These are phyloP conservation scores for Cydonia oblonga DNA, from an alignment of 331 rosid genomes.

Conservation along the genomic window DNA sequence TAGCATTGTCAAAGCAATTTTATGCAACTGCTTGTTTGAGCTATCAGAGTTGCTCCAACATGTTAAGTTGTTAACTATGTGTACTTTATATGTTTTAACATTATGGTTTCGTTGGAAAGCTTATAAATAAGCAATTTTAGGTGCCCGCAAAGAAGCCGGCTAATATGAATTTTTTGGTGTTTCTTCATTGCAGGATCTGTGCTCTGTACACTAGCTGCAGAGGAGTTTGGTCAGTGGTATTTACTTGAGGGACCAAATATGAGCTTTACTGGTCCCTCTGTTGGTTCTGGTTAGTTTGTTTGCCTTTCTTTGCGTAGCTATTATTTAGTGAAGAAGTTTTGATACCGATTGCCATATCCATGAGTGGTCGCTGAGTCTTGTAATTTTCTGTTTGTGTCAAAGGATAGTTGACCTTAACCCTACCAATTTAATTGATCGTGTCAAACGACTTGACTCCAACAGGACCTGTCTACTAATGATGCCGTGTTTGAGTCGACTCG, in stretches of 20 bases:
- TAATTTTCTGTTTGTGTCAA: background rate
- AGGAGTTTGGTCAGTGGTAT: constrained; percentile 13
- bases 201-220: constrained; percentile 1
- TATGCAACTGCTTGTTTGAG: background rate
- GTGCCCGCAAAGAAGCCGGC: too few relatives aligned
- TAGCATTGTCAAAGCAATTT: background rate
- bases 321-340: background rate
- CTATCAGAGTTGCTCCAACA: background rate
- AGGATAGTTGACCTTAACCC: background rate
- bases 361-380: background rate
- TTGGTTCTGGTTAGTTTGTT: constrained; percentile 51
- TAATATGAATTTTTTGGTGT: background rate
- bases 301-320: background rate
- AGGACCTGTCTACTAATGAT: background rate
- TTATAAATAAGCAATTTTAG: too few relatives aligned
- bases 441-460: background rate
- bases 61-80: background rate
- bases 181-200: constrained; percentile 23
- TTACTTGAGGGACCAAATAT: constrained; percentile 23
- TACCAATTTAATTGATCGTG: background rate
- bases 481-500: background rate
- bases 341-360: background rate
- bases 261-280: constrained; percentile 56
- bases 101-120: background rate
- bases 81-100: background rate